Evolutionary conservation across 2,329 filamentous ascomycete genomes (phyloP), one percentile per base, ranked within the genome.

Genomic region (Pyrenophora teres): DNA sequence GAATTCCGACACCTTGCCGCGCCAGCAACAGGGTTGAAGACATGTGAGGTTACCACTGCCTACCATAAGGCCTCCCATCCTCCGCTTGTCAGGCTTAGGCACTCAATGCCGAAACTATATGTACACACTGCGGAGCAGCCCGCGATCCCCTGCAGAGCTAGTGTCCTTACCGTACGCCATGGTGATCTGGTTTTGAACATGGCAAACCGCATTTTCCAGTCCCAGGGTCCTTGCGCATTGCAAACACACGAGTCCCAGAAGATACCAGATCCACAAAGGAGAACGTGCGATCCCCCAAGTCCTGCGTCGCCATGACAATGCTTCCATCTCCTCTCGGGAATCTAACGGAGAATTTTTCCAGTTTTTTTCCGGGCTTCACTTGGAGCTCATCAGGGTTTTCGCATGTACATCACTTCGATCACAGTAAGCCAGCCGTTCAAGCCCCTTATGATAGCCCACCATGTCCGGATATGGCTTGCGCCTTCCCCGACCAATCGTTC

Each of bases 401-500:
- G 18, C 21, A n/a, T 38, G 40, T 38, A 25, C 23, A 43, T 18
- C 33, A 33, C 31, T 13, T 40, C 45, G 40, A 32, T 27, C 13
- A 30, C 19, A 31, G 13, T 12, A 18, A 37, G 37, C 31, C 27
- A 43, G 25, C 39, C 18, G 36, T 18, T 36, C 40, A n/a, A 40
- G 32, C 37, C 36, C 19, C 46, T 31, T 25, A 41, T 25, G 18
- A 33, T 18, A 10, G 25, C 10, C 31, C 21, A 16, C 46, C 38
- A 53, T 45, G 7, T 50, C 13, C 46, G 36, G 50, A 18, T 27
- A 37, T 31, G 40, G 40, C 31, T 33, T 49, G 32, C n/a, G 16
- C 30, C 15, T 50, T 53, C 40, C 46, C 50, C 50, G 25, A 12
- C 50, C 50, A 50, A 53, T 53, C 31, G 35, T 25, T 23, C 9